Base-by-base conservation (phyloP, 2,329 filamentous ascomycete genomes). In the Sclerotinia minor region DNA sequence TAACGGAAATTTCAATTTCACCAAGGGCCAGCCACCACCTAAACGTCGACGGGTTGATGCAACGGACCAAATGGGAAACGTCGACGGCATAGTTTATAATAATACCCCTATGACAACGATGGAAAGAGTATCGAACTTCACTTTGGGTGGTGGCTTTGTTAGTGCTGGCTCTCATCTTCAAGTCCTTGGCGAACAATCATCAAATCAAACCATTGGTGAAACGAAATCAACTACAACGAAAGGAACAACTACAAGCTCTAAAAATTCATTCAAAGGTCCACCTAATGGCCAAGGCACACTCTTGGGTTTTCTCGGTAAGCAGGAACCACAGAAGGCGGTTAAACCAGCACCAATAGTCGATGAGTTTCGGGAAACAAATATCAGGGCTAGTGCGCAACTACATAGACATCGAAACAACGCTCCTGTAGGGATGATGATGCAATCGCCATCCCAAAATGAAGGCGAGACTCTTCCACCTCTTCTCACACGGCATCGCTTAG, bases 101-200 rank as follows among this genome's bases (percentile, higher is more conserved):
- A 70, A 79, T 68, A 61, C 73, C 1, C 85, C 87, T 68, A 73
- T 79, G 5, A 89, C 87, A 6, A 90, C 87, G 0, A 90, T 90
- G 86, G 84, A 86, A 57, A 80, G 82, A 65, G 79, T 83, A 0
- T 80, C 83, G 0, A 87, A 85, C 0, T 91, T 92, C 71, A 86
- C 85, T n/a, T 85, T 85, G 13, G 86, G 87, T 2, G 67, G 67
- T 19, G 73, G 74, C 0, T 77, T 78, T 67, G 69, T 76, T 9
- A 76, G 71, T 64, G 75, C 75, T 7, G 70, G 75, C 1, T 72
- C 72, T 29, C 73, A 77, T 69, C 70, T 78, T 54, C 71, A 75
- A 29, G 70, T 73, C 8, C 68, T 79, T 19, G 75, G 71, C 41
- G 73, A 75, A 38, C 73, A 75, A 38, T 71, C 72, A 2, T 47